Evolutionary conservation across 352 stramenopile genomes (phyloP), one percentile per base, ranked within the genome.

Genomic region (Pythium aquatile): DNA sequence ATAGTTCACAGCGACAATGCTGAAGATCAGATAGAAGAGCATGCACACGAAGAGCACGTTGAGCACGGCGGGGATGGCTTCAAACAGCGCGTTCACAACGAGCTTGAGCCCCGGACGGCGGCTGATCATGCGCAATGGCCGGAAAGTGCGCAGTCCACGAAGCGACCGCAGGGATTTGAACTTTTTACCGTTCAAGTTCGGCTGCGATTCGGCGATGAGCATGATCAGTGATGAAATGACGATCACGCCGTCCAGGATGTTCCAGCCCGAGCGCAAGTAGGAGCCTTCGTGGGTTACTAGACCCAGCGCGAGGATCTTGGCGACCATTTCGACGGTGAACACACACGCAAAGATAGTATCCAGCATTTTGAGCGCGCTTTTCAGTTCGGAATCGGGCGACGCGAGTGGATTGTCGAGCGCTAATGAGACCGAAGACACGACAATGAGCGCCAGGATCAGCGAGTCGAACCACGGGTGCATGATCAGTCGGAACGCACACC

Each of bases 1-100:
- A 64, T 98, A 98, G 40, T 92, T 97, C 0, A 98, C 91, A 5
- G 90, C 85, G 58, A 98, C 78, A 59, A 98, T 98, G 61, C 90
- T 96, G 78, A 98, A 99, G 49, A 98, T 97, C 28, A 98, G 77
- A 58, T 97, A 97, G 65, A 98, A 97, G 0, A 98, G 75, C 46
- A 90, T 77, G 55, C 90, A 98, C 2, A 99, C 76, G 55, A 97
- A 81, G 3, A 95, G 63, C 3, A 97, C 84, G 69, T 97, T 98
- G 4, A 93, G 68, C 9, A 98, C 90, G 17, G 79, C 77, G 0
- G 90, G 92, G n/a, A 98, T 96, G 16, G 87, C 85, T 54, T 91
- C 79, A 24, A 98, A 83, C 17, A 98, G 70, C 0, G 91, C 79
- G 28, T 97, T 97, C 3, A 98, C 91, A 0, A 98, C 91, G 9